A percentile compares a stretch with the other conserved stretches of the same genome.
Evolutionary conservation across 129 eudicot genomes (phyloP).

Genomic region (Helianthus tuberosus): DNA sequence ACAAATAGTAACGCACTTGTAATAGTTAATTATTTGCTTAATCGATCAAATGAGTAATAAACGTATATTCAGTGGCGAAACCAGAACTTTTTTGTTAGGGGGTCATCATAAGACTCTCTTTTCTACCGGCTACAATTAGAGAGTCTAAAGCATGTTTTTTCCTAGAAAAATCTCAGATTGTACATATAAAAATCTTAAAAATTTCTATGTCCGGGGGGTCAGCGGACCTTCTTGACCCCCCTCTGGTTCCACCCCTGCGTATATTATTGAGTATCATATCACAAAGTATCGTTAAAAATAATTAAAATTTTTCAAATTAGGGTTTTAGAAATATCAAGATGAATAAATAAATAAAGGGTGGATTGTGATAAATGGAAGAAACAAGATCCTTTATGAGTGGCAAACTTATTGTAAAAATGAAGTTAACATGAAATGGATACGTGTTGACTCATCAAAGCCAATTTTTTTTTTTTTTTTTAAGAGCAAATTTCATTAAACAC

Average conservation of each 20-base stretch:
- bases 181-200: too few species aligned
- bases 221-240: too few species aligned
- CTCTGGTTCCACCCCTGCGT: too few species aligned
- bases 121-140: too few species aligned
- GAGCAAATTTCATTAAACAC: too few species aligned
- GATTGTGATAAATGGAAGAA: conserved; percentile 22
- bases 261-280: background rate
- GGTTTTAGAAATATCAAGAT: background rate
- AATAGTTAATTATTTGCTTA: background rate
- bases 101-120: too few species aligned
- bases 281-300: background rate
- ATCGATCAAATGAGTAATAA: background rate
- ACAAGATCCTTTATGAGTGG: conserved; percentile 31
- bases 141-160: too few species aligned
- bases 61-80: too few species aligned
- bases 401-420: conserved; percentile 12
- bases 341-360: background rate
- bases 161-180: too few species aligned
- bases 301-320: background rate
- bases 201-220: too few species aligned
- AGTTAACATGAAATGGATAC: conserved; percentile 6
- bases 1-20: background rate
- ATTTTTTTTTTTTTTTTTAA: too few species aligned
- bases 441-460: conserved; percentile 8
- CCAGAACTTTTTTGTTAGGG: too few species aligned